phyloP scores from a whole-genome alignment of 2,329 filamentous ascomycete genomes.

The Zymoseptoria brevis region DNA sequence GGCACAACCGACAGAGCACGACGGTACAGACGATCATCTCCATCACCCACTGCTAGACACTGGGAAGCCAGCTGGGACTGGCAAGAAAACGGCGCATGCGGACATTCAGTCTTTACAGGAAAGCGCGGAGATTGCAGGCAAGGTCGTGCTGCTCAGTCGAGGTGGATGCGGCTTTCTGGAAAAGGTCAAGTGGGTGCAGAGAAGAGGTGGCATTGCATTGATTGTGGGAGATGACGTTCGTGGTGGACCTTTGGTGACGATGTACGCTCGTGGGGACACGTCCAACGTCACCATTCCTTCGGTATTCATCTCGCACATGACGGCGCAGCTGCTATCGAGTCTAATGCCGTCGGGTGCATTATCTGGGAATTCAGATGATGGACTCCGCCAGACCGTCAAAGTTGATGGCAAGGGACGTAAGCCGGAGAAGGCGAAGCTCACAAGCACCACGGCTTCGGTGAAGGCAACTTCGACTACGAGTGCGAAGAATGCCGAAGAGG shows the following conservation, averaged over 20 bases:
- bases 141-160: slow-evolving; percentile 82
- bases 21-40: slow-evolving; percentile 80
- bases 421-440: slow-evolving; percentile 19
- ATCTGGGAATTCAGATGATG: slow-evolving; percentile 37
- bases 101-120: slow-evolving; percentile 91
- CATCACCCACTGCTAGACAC: slow-evolving; percentile 51
- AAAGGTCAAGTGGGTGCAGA: slow-evolving; percentile 94
- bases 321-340: slow-evolving; percentile 83
- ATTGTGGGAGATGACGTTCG: slow-evolving; percentile 92
- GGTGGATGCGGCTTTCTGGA: slow-evolving; percentile 94
- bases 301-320: slow-evolving; percentile 89
- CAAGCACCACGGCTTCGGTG: slow-evolving; percentile 17
- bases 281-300: slow-evolving; percentile 92
- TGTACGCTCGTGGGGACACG: slow-evolving; percentile 96
- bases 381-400: slow-evolving; percentile 21
- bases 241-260: slow-evolving; percentile 83
- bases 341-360: slow-evolving; percentile 62
- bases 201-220: slow-evolving; percentile 76
- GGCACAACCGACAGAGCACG: slow-evolving; percentile 41
- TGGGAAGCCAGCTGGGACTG: slow-evolving; percentile 29
- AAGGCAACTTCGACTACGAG: slow-evolving; percentile 14
- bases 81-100: slow-evolving; percentile 51
- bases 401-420: background rate
- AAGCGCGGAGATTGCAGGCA: slow-evolving; percentile 84
- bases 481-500: slow-evolving; percentile 7